These are phyloP conservation scores for Stephanodiscus triporus DNA, from an alignment of 108 stramenopile species.

Conservation along the genomic window DNA sequence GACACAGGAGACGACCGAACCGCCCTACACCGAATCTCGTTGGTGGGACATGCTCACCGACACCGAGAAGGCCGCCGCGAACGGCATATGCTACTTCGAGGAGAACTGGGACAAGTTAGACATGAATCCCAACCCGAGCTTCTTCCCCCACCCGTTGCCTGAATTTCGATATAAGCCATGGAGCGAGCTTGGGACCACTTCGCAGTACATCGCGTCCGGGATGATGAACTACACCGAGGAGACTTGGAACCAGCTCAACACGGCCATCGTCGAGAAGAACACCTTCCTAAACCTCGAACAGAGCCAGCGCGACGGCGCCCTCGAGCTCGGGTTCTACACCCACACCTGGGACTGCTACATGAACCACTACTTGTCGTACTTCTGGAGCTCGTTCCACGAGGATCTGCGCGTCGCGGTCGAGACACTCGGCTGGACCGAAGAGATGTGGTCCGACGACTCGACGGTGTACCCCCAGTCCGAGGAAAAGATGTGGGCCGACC, in stretches of 20 bases:
- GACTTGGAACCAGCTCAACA: constrained; percentile 41
- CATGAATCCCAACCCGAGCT: constrained; percentile 45
- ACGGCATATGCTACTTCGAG: constrained; percentile 54
- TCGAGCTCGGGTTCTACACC: constrained; percentile 53
- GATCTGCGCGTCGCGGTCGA: constrained; percentile 32
- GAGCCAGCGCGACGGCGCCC: constrained; percentile 25
- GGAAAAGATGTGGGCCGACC: constrained; percentile 40
- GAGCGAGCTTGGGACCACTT: constrained; percentile 22
- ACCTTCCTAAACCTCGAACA: constrained; percentile 44
- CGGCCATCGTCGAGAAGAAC: constrained; percentile 39
- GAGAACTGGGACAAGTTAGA: constrained; percentile 51
- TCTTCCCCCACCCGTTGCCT: constrained; percentile 39
- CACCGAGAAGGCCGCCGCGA: constrained; percentile 36
- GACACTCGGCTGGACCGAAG: constrained; percentile 54
- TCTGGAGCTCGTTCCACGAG: constrained; percentile 51
- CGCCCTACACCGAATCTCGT: constrained; percentile 33
- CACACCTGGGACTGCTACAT: constrained; percentile 61
- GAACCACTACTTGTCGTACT: constrained; percentile 58
- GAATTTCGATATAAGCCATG: constrained; percentile 50
- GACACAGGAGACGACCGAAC: constrained; percentile 18
- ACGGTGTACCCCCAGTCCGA: constrained; percentile 28
- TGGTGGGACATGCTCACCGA: constrained; percentile 48
- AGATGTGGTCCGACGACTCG: constrained; percentile 32
- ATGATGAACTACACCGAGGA: constrained; percentile 40
- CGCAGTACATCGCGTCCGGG: constrained; percentile 15